phyloP scores from a whole-genome alignment of 2,329 filamentous ascomycete species.

The Macrophomina tecta region DNA sequence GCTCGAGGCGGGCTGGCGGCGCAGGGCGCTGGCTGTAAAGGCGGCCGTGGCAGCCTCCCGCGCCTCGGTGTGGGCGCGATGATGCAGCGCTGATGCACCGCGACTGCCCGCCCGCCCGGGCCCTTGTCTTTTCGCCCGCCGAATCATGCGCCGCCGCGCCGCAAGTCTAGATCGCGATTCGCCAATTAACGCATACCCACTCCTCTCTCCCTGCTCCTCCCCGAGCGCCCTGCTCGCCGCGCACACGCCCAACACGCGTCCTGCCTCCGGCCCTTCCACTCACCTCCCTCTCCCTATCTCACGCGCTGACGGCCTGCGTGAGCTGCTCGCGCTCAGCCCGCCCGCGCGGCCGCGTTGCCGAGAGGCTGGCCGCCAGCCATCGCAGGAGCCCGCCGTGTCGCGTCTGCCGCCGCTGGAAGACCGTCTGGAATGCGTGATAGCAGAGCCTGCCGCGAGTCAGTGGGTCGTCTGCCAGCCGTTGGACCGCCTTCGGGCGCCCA shows the following conservation, averaged over 20 bases:
- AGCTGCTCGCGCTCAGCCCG: conserved; percentile 15
- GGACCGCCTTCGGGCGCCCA: conserved; percentile 9
- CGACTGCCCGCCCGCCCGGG: conserved; percentile 3
- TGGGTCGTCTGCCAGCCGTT: conserved; percentile 27
- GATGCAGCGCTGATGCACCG: conserved; percentile 20
- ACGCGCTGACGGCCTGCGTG: conserved; percentile 12
- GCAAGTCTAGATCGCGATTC: conserved; percentile 24
- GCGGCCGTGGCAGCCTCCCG: conserved; percentile 1
- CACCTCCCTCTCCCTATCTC: conserved; percentile 10
- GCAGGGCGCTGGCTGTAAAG: neutral
- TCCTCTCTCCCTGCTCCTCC: neutral
- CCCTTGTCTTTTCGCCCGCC: neutral
- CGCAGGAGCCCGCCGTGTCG: conserved; percentile 67
- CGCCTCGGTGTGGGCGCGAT: neutral
- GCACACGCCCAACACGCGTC: conserved; percentile 16
- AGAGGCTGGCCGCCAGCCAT: conserved; percentile 63
- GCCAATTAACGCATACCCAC: conserved; percentile 20
- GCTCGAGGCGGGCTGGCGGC: conserved; percentile 9
- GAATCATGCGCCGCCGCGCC: conserved; percentile 13
- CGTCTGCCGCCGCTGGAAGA: conserved; percentile 75
- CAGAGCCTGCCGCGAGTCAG: conserved; percentile 61
- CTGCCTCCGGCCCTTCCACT: neutral
- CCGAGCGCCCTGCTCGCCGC: neutral
- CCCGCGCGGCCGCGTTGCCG: neutral
- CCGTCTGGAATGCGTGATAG: conserved; percentile 70